Evolutionary conservation across 805 yeast genomes (phyloP).

Genomic region (Clavispora phyllophila): DNA sequence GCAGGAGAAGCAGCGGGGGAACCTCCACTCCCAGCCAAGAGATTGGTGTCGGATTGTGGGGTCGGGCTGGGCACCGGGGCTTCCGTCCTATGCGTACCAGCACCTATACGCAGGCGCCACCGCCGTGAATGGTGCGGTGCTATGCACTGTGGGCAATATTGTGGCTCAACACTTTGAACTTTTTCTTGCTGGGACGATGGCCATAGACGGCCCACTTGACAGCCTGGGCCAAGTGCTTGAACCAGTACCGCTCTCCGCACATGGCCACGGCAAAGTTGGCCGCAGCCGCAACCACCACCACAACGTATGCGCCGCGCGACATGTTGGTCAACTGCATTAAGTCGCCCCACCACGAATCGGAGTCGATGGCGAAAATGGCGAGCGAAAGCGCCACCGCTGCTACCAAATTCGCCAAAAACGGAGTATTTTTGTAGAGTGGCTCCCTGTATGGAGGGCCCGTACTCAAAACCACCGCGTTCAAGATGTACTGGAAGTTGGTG

Average conservation of each 20-base stretch:
- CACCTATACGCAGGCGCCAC: too few species aligned
- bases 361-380: constrained; percentile 49
- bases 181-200: constrained; percentile 29
- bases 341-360: constrained; percentile 52
- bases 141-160: not conserved
- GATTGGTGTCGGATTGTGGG: too few species aligned
- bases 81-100: too few species aligned
- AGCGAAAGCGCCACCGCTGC: constrained; percentile 47
- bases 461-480: constrained; percentile 77
- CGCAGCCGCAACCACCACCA: constrained; percentile 43
- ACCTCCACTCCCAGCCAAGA: too few species aligned
- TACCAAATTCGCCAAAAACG: constrained; percentile 62
- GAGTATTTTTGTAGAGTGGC: constrained; percentile 59
- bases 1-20: too few species aligned
- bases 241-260: constrained; percentile 42
- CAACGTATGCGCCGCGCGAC: constrained; percentile 43
- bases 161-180: constrained; percentile 18
- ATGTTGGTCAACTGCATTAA: constrained; percentile 73
- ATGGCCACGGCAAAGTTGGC: constrained; percentile 47
- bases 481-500: constrained; percentile 84
- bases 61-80: too few species aligned
- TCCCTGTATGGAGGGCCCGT: constrained; percentile 93
- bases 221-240: constrained; percentile 33
- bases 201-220: constrained; percentile 32
- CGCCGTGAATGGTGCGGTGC: not conserved